These are phyloP conservation scores for Rhododendron ovatum DNA, from an alignment of 148 eudicot genomes.

Conservation along the genomic window DNA sequence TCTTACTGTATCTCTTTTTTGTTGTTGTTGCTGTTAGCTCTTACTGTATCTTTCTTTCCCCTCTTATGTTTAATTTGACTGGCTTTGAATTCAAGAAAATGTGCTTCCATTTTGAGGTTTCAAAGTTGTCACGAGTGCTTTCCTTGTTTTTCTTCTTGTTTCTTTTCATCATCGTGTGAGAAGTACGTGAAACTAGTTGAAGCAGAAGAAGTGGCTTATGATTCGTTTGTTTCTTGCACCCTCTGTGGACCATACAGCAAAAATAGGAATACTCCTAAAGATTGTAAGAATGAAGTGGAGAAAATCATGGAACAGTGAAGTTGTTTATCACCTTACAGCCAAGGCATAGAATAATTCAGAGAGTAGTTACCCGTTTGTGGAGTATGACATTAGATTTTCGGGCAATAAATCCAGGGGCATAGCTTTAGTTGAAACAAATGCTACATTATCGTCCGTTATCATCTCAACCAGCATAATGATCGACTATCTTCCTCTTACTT, in stretches of 20 bases:
- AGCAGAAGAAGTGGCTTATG: background rate
- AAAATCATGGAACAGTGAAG: background rate
- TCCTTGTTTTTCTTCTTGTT: conserved; percentile 2
- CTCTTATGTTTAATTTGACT: background rate
- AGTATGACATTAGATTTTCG: background rate
- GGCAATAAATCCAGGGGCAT: background rate
- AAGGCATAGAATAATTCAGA: background rate
- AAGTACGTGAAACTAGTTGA: background rate
- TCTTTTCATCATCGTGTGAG: background rate
- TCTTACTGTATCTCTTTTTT: background rate
- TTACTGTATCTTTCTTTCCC: background rate
- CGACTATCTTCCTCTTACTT: background rate
- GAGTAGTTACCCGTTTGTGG: background rate
- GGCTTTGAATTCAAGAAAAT: background rate
- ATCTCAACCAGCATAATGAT: background rate
- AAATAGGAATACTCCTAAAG: background rate
- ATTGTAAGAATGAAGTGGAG: background rate
- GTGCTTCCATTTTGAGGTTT: background rate
- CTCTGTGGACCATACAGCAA: background rate
- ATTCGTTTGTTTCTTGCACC: background rate
- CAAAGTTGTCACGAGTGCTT: background rate
- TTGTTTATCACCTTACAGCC: background rate
- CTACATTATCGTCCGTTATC: too few relatives aligned
- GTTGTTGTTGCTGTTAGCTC: background rate
- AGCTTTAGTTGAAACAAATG: background rate